Conservation (phyloP, 345 rosid genomes). For the Orychophragmus violaceus region DNA sequence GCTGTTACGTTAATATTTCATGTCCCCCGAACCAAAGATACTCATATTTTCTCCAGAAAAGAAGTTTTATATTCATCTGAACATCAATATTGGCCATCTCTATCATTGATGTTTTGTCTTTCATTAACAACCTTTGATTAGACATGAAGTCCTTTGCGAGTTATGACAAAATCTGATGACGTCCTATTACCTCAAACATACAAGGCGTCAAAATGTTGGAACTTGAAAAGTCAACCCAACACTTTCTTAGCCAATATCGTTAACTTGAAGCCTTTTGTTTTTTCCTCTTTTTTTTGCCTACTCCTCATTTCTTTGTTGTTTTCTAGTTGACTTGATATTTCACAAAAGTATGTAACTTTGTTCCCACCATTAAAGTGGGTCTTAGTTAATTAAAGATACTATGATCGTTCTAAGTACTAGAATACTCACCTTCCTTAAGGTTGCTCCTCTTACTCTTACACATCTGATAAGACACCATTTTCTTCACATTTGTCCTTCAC, state of each 20-base stretch:
- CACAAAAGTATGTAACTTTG: slow-evolving; percentile 8
- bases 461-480: slow-evolving; percentile 15
- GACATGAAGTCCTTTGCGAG: neutral
- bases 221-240: slow-evolving; percentile 12
- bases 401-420: slow-evolving; percentile 8
- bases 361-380: slow-evolving; percentile 14
- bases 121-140: neutral
- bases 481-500: slow-evolving; percentile 32
- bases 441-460: slow-evolving; percentile 1
- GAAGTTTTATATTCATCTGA: no score
- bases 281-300: neutral
- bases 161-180: neutral
- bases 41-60: no score
- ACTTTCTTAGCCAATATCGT: neutral
- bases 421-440: neutral
- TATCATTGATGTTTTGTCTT: slow-evolving; percentile 4
- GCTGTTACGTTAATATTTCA: no score
- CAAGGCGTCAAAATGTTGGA: neutral
- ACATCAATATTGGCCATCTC: no score
- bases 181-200: neutral
- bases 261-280: slow-evolving; percentile 9
- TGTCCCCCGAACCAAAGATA: no score
- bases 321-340: slow-evolving; percentile 15
- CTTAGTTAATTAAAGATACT: neutral
- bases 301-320: slow-evolving; percentile 23